These are phyloP conservation scores for Salvia hispanica DNA, from an alignment of 257 asterid genomes.

Conservation along the genomic window DNA sequence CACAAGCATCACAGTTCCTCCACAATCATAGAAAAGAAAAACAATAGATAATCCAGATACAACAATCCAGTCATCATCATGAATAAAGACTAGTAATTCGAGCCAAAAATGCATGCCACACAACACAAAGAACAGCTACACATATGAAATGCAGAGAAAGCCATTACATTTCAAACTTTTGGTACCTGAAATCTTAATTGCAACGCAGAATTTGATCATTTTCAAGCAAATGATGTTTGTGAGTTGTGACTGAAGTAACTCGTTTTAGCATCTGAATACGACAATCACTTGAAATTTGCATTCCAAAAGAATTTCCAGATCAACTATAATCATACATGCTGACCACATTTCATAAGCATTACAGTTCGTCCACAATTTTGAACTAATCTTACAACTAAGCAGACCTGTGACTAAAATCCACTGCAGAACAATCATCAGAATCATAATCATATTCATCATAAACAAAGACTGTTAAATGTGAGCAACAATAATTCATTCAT, in stretches of 20 bases:
- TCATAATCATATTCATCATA: slow-evolving; percentile 14
- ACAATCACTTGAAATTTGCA: not conserved
- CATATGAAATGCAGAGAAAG: no score
- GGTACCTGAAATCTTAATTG: no score
- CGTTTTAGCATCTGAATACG: not conserved
- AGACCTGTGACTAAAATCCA: not conserved
- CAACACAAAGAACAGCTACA: no score
- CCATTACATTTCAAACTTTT: no score
- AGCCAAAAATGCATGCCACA: no score
- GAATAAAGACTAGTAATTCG: no score
- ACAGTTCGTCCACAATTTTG: no score
- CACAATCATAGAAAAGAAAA: no score
- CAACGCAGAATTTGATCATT: no score
- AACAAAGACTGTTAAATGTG: slow-evolving; percentile 4
- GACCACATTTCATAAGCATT: not conserved
- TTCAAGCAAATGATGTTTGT: no score
- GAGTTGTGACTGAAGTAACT: not conserved
- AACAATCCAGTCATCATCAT: no score
- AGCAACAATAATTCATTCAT: slow-evolving; percentile 16
- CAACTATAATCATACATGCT: not conserved
- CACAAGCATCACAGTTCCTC: slow-evolving; percentile 2
- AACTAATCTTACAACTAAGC: not conserved
- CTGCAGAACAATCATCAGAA: not conserved
- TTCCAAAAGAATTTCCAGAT: not conserved
- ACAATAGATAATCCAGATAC: no score